Evolutionary conservation across 257 asterid species (phyloP).

Genomic region (Anisodus tanguticus): DNA sequence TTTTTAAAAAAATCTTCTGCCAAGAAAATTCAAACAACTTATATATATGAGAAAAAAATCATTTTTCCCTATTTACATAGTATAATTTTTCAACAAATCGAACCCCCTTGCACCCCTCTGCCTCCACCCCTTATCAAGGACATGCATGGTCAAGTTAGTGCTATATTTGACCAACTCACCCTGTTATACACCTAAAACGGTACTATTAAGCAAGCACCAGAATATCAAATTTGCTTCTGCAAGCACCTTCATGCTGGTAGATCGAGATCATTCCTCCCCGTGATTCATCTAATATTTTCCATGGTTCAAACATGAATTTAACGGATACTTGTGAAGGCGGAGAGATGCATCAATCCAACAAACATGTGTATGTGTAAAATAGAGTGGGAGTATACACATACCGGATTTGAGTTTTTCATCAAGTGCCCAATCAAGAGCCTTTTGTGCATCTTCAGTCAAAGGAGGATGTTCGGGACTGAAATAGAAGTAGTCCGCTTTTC

Average conservation of each 20-base stretch:
- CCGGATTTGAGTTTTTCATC: conserved; percentile 67
- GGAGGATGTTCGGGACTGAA: conserved; percentile 72
- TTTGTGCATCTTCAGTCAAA: conserved; percentile 66
- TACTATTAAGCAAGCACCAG: neutral
- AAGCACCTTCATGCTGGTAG: conserved; percentile 8
- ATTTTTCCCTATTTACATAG: too few relatives aligned
- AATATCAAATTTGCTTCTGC: neutral
- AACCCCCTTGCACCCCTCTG: too few relatives aligned
- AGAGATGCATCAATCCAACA: neutral
- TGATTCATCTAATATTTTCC: conserved; percentile 8
- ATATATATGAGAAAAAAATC: too few relatives aligned
- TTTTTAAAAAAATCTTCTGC: too few relatives aligned
- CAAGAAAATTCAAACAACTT: too few relatives aligned
- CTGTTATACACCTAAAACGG: neutral
- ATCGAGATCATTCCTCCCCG: neutral
- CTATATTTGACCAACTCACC: neutral
- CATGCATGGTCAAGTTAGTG: neutral
- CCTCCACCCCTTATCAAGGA: too few relatives aligned
- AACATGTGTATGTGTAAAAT: neutral
- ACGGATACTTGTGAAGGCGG: neutral
- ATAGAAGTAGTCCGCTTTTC: conserved; percentile 47
- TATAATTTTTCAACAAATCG: too few relatives aligned
- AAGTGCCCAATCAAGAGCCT: conserved; percentile 70
- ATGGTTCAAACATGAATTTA: neutral
- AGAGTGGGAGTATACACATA: conserved; percentile 32